phyloP scores from a whole-genome alignment of 2,329 filamentous ascomycete genomes.

The Sporothrix pseudoabietina region DNA sequence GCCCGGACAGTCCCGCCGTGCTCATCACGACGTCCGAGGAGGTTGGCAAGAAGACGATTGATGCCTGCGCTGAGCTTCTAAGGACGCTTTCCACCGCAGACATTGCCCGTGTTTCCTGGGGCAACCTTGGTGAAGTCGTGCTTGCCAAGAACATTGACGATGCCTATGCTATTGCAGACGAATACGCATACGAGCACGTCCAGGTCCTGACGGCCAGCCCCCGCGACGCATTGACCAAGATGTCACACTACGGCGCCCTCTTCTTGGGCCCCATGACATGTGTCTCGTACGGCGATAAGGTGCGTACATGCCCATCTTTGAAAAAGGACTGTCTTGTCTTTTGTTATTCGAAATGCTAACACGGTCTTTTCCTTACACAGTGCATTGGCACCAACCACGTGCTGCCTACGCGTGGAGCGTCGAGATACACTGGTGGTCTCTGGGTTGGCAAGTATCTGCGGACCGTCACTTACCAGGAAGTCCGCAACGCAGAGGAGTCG shows the following conservation, averaged over 20 bases:
- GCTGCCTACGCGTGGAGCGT: constrained; percentile 52
- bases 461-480: constrained; percentile 57
- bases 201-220: constrained; percentile 53
- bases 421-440: constrained; percentile 54
- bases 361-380: constrained; percentile 36
- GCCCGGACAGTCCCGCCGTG: constrained; percentile 54
- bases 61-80: constrained; percentile 44
- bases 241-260: constrained; percentile 54
- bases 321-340: neutral
- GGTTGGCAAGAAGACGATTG: constrained; percentile 45
- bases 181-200: constrained; percentile 55
- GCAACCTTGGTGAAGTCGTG: constrained; percentile 50
- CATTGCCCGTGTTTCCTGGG: constrained; percentile 50
- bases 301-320: neutral
- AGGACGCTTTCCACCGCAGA: constrained; percentile 47
- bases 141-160: constrained; percentile 49
- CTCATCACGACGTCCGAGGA: constrained; percentile 51
- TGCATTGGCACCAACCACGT: constrained; percentile 59
- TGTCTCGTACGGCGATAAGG: constrained; percentile 57
- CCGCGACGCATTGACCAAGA: constrained; percentile 52
- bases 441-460: constrained; percentile 58
- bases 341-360: neutral
- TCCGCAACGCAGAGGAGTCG: constrained; percentile 47
- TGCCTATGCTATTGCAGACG: constrained; percentile 49
- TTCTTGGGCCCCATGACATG: constrained; percentile 58